Conservation (phyloP, 441 rosid species). For the Arabidopsis lyrata region DNA sequence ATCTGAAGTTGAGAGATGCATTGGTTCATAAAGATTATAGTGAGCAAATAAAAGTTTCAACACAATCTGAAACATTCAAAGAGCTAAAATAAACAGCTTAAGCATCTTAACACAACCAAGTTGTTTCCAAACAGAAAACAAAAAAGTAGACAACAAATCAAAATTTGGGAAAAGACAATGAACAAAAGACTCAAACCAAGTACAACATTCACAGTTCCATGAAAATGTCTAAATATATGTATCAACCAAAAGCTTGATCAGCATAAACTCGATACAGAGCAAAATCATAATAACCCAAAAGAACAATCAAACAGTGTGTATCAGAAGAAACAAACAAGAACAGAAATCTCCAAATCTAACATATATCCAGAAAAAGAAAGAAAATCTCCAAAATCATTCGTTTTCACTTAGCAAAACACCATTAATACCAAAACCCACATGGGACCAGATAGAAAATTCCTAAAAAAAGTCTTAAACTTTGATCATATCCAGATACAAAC, state of each 20-base stretch:
- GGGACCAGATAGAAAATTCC: neutral
- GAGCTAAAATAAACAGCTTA: neutral
- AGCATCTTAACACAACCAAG: conserved; percentile 27
- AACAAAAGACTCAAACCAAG: neutral
- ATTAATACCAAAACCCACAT: conserved; percentile 10
- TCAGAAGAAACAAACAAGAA: neutral
- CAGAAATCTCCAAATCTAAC: neutral
- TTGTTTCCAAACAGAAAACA: neutral
- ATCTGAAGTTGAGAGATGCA: conserved; percentile 5
- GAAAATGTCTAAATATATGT: neutral
- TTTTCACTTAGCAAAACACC: neutral
- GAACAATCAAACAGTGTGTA: conserved; percentile 23
- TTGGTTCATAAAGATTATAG: neutral
- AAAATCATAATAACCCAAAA: conserved; percentile 8
- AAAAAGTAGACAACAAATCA: neutral
- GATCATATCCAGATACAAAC: conserved; percentile 32
- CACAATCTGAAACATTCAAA: neutral
- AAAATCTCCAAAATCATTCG: neutral
- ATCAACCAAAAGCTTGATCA: conserved; percentile 11
- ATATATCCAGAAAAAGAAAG: neutral
- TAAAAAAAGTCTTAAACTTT: neutral
- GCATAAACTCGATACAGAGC: neutral
- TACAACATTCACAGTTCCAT: neutral
- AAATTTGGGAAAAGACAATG: conserved; percentile 8
- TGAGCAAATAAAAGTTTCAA: conserved; percentile 1